Percentiles rank a stretch among this genome's conserved stretches.
Evolutionary conservation across 2,329 filamentous ascomycete species (phyloP).

Genomic region (Botryotinia globosa): DNA sequence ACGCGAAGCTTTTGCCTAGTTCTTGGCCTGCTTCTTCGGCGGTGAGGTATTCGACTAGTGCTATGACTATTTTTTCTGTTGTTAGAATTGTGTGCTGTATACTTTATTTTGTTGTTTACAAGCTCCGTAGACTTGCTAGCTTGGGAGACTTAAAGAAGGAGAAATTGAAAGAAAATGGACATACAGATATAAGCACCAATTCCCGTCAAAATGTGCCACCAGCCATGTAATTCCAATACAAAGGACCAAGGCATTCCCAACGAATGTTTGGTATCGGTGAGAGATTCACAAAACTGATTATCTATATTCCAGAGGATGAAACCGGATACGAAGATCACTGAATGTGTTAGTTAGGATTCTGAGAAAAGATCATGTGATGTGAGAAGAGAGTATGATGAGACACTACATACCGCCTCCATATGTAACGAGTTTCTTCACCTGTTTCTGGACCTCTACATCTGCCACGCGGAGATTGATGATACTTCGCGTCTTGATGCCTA

Average conservation of each 20-base stretch:
- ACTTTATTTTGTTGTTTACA: not conserved
- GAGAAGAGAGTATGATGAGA: not conserved
- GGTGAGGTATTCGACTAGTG: slow-evolving; percentile 39
- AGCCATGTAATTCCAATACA: slow-evolving; percentile 58
- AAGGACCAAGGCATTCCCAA: slow-evolving; percentile 56
- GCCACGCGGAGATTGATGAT: slow-evolving; percentile 33
- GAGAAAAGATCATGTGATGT: too few species aligned
- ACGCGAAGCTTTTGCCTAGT: slow-evolving; percentile 33
- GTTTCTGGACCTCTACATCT: slow-evolving; percentile 28
- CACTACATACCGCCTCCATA: slow-evolving; percentile 31
- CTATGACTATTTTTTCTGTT: slow-evolving; percentile 31
- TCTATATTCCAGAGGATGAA: slow-evolving; percentile 59
- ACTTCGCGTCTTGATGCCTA: slow-evolving; percentile 31
- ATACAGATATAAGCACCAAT: slow-evolving; percentile 46
- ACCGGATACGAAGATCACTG: slow-evolving; percentile 43
- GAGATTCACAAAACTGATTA: slow-evolving; percentile 48
- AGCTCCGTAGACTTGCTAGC: too few species aligned
- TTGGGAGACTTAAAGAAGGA: not conserved
- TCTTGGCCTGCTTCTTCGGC: slow-evolving; percentile 36
- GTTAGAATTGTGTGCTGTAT: not conserved
- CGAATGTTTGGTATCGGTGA: slow-evolving; percentile 45
- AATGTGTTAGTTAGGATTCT: not conserved
- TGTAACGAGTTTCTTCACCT: slow-evolving; percentile 30
- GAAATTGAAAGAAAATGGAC: slow-evolving; percentile 1
- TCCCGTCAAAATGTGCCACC: slow-evolving; percentile 63